These are phyloP conservation scores for Colletotrichum filicis DNA, from an alignment of 2,329 filamentous ascomycete species.

Conservation along the genomic window DNA sequence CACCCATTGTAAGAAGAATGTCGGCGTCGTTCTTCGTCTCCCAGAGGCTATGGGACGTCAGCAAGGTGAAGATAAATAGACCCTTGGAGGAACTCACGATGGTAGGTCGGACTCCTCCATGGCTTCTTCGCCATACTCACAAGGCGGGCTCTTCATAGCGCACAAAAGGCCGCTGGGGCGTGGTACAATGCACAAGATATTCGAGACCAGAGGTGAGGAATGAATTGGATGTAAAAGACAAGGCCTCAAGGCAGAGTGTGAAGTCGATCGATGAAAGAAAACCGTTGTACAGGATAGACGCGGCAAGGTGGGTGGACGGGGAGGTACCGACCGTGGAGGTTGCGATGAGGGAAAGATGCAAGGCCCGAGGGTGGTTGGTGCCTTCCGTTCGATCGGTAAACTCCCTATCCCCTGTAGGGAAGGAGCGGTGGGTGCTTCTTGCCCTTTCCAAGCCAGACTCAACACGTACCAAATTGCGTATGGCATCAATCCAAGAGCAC, in stretches of 20 bases:
- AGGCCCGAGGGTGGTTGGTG: background rate
- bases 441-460: background rate
- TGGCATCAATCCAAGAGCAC: background rate
- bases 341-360: background rate
- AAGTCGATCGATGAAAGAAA: background rate
- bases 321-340: background rate
- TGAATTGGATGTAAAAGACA: too few species aligned
- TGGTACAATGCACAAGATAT: background rate
- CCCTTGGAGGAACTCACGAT: background rate
- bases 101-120: background rate
- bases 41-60: conserved; percentile 4
- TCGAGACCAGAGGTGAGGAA: too few species aligned
- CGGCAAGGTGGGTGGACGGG: background rate
- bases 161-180: too few species aligned
- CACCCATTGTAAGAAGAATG: background rate
- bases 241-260: too few species aligned
- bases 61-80: background rate
- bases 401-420: background rate
- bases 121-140: background rate
- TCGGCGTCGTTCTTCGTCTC: background rate
- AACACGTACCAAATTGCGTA: background rate
- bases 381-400: background rate
- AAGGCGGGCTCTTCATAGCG: too few species aligned
- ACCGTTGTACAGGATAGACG: background rate
- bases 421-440: background rate